phyloP scores from a whole-genome alignment of 2,329 filamentous ascomycete genomes.

The Didymella segeticola region DNA sequence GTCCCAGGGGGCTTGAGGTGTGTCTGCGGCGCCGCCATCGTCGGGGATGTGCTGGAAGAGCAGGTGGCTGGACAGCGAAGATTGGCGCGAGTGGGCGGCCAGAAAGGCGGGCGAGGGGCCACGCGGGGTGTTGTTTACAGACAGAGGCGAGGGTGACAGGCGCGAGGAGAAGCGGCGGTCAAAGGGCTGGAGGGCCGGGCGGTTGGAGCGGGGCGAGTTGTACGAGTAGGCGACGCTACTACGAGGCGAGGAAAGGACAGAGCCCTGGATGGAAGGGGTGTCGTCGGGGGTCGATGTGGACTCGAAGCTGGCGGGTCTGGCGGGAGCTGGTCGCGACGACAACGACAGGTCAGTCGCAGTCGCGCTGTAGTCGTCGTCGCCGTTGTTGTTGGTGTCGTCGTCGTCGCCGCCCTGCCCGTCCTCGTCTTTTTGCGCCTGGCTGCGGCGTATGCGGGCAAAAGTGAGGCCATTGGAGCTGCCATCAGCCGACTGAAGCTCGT shows the following conservation, averaged over 20 bases:
- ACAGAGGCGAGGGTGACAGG: constrained; percentile 68
- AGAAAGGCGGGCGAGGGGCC: constrained; percentile 78
- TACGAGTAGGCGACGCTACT: constrained; percentile 76
- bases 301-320: constrained; percentile 65
- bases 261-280: constrained; percentile 76
- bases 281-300: constrained; percentile 82
- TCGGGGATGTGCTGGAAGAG: constrained; percentile 64
- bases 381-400: constrained; percentile 5
- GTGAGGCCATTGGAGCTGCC: constrained; percentile 37
- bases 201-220: constrained; percentile 72
- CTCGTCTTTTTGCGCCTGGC: constrained; percentile 27
- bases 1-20: constrained; percentile 87
- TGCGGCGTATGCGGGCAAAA: constrained; percentile 40
- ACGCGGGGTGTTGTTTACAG: constrained; percentile 71
- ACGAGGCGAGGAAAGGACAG: constrained; percentile 66
- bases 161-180: constrained; percentile 93
- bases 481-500: constrained; percentile 34
- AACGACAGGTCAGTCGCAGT: constrained; percentile 1
- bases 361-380: too few species aligned
- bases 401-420: constrained; percentile 17
- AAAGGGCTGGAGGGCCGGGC: constrained; percentile 88
- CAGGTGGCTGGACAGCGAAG: constrained; percentile 76
- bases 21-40: constrained; percentile 60
- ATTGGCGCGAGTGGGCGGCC: constrained; percentile 78
- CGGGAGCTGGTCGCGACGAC: constrained; percentile 17